These are phyloP conservation scores for Cladophialophora immunda DNA, from an alignment of 2,329 filamentous ascomycete genomes.

Conservation along the genomic window DNA sequence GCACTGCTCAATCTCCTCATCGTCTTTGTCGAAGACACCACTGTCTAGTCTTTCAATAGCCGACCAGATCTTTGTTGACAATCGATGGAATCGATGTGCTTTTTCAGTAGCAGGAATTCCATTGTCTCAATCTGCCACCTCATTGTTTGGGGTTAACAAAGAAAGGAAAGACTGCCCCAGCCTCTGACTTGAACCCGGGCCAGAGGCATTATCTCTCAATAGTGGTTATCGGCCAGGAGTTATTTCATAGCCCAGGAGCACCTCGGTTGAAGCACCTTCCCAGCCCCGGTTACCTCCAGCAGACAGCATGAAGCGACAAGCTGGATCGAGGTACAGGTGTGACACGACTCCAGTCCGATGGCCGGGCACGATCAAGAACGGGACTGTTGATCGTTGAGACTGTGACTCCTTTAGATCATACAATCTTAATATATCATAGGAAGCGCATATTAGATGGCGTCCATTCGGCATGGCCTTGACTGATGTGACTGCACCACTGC, in stretches of 20 bases:
- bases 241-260: slow-evolving; percentile 94
- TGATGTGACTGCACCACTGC: slow-evolving; percentile 88
- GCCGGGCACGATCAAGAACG: slow-evolving; percentile 95
- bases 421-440: slow-evolving; percentile 89
- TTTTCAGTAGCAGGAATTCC: background rate
- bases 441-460: slow-evolving; percentile 84
- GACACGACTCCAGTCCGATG: slow-evolving; percentile 89
- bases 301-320: slow-evolving; percentile 89
- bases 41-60: background rate
- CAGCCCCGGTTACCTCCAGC: slow-evolving; percentile 92
- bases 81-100: background rate
- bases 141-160: background rate
- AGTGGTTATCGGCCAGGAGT: slow-evolving; percentile 44
- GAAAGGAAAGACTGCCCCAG: background rate
- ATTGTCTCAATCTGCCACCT: background rate
- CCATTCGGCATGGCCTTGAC: slow-evolving; percentile 92
- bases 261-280: slow-evolving; percentile 91
- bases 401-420: slow-evolving; percentile 80
- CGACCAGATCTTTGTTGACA: background rate
- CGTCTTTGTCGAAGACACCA: background rate
- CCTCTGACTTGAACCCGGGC: background rate
- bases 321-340: slow-evolving; percentile 84
- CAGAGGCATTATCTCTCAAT: background rate
- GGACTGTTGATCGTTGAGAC: slow-evolving; percentile 79
- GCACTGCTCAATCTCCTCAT: background rate